Base-by-base conservation (phyloP, 306 rosid species). In the Comarum palustre region DNA sequence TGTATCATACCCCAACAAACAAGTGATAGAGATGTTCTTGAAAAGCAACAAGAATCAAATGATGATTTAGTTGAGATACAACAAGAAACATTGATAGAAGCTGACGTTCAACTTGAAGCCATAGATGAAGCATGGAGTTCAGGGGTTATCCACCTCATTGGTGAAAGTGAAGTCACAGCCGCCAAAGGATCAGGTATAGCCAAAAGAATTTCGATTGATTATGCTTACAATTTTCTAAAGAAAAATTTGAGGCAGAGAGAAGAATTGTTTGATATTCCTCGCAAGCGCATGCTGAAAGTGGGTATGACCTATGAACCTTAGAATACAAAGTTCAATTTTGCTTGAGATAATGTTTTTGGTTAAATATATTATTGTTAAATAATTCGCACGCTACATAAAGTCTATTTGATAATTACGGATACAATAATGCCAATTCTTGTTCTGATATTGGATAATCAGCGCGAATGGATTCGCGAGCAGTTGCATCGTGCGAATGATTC, bases 231-330 rank as follows among this genome's bases (percentile, higher is more conserved):
- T 71, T 80, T 84, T 73, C 66, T 84, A 80, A 77, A 71, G 78
- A 84, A 41, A 38, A 80, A 80, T 52, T 27, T 71, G 60, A 80
- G 87, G 52, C 78, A 80, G 58, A 71, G 55, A 5, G 78, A 71
- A 0, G 72, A 71, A 12, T 55, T 71, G 29, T 74, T 77, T 71
- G 78, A 80, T 6, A 74, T 80, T 74, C 84, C 87, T 70, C 75
- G 34, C 20, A 71, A 70, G 50, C 62, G 71, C 4, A 45, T 73
- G 82, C 74, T 83, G n/a, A 79, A 79, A 57, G 82, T 79, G 10
- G 86, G 86, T 11, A 83, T 83, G 86, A 79, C 84, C 25, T 80
- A 77, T 67, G n/a, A n/a, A n/a, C n/a, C n/a, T n/a, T n/a, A n/a
- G n/a, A n/a, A n/a, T n/a, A n/a, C n/a, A n/a, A n/a, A n/a, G n/a